These are phyloP conservation scores for Aspergillus fructus DNA, from an alignment of 2,329 filamentous ascomycete species.

Conservation along the genomic window DNA sequence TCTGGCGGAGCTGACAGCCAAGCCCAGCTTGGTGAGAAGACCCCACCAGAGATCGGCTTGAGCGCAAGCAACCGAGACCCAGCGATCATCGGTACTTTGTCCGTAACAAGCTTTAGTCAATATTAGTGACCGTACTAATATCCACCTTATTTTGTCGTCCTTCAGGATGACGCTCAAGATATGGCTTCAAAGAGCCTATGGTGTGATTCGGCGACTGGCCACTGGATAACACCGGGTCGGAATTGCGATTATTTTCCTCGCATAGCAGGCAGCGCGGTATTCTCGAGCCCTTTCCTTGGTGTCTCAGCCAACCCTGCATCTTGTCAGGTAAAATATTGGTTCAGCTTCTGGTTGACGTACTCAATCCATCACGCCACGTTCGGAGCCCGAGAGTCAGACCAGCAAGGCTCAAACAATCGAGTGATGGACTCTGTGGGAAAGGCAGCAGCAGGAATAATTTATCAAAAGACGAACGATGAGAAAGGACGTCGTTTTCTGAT, in stretches of 20 bases:
- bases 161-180: too few species aligned
- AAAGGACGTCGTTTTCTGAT: background rate
- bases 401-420: background rate
- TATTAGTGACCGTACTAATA: background rate
- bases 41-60: too few species aligned
- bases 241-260: too few species aligned
- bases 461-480: background rate
- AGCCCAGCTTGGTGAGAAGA: background rate
- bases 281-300: too few species aligned
- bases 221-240: background rate
- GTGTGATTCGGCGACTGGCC: too few species aligned
- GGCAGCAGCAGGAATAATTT: background rate
- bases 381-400: background rate
- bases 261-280: too few species aligned
- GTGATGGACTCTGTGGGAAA: background rate
- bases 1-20: background rate
- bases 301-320: too few species aligned
- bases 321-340: background rate
- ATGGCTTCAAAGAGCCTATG: too few species aligned
- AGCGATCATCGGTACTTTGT: background rate
- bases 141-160: slow-evolving; percentile 1
- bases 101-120: background rate
- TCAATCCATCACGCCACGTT: background rate
- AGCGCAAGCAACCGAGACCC: too few species aligned
- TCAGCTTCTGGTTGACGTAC: background rate